Base-by-base conservation (phyloP, 1,284 basidiomycete genomes). In the Phaffia rhodozyma region DNA sequence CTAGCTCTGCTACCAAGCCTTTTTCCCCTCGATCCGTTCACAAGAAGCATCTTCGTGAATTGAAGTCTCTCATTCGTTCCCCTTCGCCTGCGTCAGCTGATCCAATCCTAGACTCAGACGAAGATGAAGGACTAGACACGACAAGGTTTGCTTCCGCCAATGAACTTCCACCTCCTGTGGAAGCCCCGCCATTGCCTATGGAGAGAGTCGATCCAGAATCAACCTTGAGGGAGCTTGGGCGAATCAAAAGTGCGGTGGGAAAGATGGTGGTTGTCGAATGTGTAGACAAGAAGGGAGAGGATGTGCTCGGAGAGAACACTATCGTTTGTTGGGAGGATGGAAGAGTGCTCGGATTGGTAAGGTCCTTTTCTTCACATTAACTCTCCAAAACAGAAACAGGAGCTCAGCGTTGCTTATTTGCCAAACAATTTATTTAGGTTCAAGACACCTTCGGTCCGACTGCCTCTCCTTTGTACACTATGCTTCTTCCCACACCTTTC, bases 391-490 rank as follows among this genome's bases (percentile, higher is more conserved):
- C 25, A 11, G 27, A 11, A 23, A 34, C n/a, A 23, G 30, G 54
- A 49, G 18, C 11, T 38, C 47, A 50, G n/a, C n/a, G 23, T 58
- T 50, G 29, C 58, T 5, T 43, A 23, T 60, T 20, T 20, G 38
- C 23, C 51, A 25, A 11, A 20, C 16, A 16, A 11, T n/a, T 23
- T 11, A 2, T 57, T 0, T 63, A 78, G 77, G 75, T 82, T 4
- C 77, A 77, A 48, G 81, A 82, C 66, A 81, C 80, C 0, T 82
- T 82, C 64, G 81, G 81, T 5, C 79, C 80, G 0, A 75, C 81
- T 18, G 75, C 77, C 18, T 74, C 76, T 25, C 81, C 81, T 0
- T 78, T 81, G 72, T 82, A 82, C 69, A 73, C 75, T 20, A 66
- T 78, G 23, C 72, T 76, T 5, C 73, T 76, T 55, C 70, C 74